Evolutionary conservation across 495 filamentous ascomycete genomes (phyloP).

Genomic region (Penicillium parvum): DNA sequence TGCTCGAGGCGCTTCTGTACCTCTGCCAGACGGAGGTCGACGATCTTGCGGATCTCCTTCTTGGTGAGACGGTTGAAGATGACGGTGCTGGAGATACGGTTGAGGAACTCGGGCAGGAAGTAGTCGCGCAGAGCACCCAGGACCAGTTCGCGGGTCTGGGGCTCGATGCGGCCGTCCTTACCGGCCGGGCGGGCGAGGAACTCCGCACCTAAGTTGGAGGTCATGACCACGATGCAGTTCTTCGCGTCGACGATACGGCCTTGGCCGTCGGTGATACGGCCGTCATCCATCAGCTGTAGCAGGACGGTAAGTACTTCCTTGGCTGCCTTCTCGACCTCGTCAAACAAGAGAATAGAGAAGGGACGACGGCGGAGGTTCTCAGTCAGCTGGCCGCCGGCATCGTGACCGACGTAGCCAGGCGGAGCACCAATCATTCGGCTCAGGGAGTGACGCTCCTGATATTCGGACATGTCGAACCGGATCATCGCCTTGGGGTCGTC

Average conservation of each 20-base stretch:
- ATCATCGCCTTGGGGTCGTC: slow-evolving; percentile 98
- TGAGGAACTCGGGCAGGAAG: slow-evolving; percentile 97
- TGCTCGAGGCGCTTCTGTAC: slow-evolving; percentile 80
- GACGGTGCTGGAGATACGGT: slow-evolving; percentile 90
- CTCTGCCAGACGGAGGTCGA: slow-evolving; percentile 82
- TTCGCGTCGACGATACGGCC: slow-evolving; percentile 88
- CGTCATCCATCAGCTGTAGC: slow-evolving; percentile 97
- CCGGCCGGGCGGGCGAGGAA: slow-evolving; percentile 75
- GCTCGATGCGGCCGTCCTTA: slow-evolving; percentile 80
- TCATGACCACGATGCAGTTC: slow-evolving; percentile 99
- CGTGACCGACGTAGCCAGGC: slow-evolving; percentile 94
- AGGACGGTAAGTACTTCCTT: slow-evolving; percentile 97
- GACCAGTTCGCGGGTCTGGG: slow-evolving; percentile 80
- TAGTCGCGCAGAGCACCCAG: slow-evolving; percentile 85
- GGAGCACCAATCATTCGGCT: slow-evolving; percentile 97
- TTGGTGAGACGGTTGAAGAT: slow-evolving; percentile 96
- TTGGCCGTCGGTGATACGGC: slow-evolving; percentile 97
- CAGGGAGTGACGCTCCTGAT: slow-evolving; percentile 94
- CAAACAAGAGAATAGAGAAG: slow-evolving; percentile 96
- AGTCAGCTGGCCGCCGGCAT: slow-evolving; percentile 92
- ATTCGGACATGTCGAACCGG: slow-evolving; percentile 99
- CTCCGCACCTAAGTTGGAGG: slow-evolving; percentile 92
- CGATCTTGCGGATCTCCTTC: slow-evolving; percentile 88
- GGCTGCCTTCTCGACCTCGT: slow-evolving; percentile 97
- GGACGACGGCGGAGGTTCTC: slow-evolving; percentile 88